Evolutionary conservation across 2,329 filamentous ascomycete genomes (phyloP), one percentile per base, ranked within the genome.

Genomic region (Fusarium hainanense): DNA sequence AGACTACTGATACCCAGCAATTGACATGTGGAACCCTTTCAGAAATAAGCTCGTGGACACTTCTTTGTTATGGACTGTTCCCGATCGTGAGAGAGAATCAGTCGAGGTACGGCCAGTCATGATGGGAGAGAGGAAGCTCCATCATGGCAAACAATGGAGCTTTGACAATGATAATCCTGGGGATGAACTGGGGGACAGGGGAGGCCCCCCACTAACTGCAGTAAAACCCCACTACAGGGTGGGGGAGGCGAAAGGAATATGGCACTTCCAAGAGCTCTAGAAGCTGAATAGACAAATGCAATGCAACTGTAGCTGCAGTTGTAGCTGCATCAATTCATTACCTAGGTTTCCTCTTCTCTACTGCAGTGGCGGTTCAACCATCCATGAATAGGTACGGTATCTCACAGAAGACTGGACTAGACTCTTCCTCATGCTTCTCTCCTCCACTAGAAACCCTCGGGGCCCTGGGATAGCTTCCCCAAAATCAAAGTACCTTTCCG

Each of bases 91-190:
- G 18, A 37, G 34, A 37, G 34, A 37, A 37, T 7, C 34, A 37
- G 18, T 37, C 34, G 23, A 47, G 54, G 6, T 28, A 37, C 30
- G 20, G 58, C 67, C 48, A 63, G 60, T 65, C 67, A 70, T 70
- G 66, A 70, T 70, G 67, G 30, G 47, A 47, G 48, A 46, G 18
- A 46, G 46, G 34, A 51, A 69, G 68, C 64, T 71, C 58, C 68
- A 69, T 71, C 63, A 70, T 70, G 63, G 54, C 47, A 62, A 66
- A 52, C 51, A 63, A 51, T 34, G 56, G 57, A 63, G 59, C 59
- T 66, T 60, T 57, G 54, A 58, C 55, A 66, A 49, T 55, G 66
- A 58, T 57, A 47, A 51, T 54, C 55, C 52, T 56, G 42, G 44
- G 43, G 30, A 37, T 43, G 49, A 52, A 28, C 63, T 63, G 59